Evolutionary conservation across 306 rosid species (phyloP), one percentile per base, ranked within the genome.

Genomic region (Sesbania bispinosa): DNA sequence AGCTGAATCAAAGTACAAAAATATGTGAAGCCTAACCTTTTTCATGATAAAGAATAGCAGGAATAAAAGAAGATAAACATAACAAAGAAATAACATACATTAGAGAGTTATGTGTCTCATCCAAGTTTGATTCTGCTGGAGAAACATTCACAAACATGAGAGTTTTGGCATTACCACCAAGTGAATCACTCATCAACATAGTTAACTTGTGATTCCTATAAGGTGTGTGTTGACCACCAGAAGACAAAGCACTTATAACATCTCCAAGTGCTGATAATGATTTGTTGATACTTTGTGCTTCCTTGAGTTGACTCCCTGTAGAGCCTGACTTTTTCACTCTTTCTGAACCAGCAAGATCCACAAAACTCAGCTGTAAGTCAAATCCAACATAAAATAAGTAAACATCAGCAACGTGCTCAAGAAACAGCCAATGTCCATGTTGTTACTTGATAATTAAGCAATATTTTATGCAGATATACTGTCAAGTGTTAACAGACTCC

Each of bases 271-370:
- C 99, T 38, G 99, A 91, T 75, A 95, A 93, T 15, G 97, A 95
- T 63, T 95, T 91, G 71, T 95, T 95, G 50, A 95, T 95, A 77
- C 99, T 95, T 60, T 95, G 99, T 51, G 99, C 97, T 85, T 95
- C 99, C 79, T 95, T 95, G 5, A 95, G 91, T 67, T 87, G 96
- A 78, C 74, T 85, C 23, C 99, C 97, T 1, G 85, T 58, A 27
- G 99, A 91, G 54, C 97, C 97, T 2, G 97, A 95, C 74, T 95
- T 95, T 80, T 95, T 95, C 43, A 95, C 86, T 76, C 99, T 88
- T 78, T 91, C 97, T 35, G 97, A 95, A 53, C 99, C 99, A 52
- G 97, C 99, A 71, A 95, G 99, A 79, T 95, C 99, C 76, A 95
- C 99, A 69, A 95, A 95, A 81, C 99, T 95, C 75, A 95, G 79